Base-by-base conservation (phyloP, 2,329 filamentous ascomycete species). In the Fusarium pseudograminearum region DNA sequence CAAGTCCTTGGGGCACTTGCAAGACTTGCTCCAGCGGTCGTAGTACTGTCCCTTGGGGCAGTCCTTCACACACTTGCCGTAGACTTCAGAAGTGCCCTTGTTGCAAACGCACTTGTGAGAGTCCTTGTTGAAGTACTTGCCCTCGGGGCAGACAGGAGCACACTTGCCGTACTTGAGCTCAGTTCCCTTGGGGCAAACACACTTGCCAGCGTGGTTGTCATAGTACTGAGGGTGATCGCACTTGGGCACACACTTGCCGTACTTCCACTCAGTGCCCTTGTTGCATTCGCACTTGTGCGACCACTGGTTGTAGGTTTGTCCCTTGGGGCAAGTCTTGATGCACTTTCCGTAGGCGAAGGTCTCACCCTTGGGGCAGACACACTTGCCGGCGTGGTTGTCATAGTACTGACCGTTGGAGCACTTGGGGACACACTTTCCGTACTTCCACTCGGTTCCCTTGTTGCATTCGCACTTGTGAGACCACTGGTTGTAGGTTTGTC, bases 11-110 rank as follows among this genome's bases (percentile, higher is more conserved):
- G 68, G 64, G 31, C 68, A 71, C 64, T 71, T 69, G 65, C 63
- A 65, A 1, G 41, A 16, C 61, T 65, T 65, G 54, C 52, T 53
- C 58, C 67, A 70, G 67, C 67, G 67, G 42, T 62, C 54, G 36
- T 64, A 64, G 67, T 69, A 70, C 47, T 67, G 63, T 9, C 65
- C 65, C 63, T 67, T 67, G 52, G 63, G 65, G 28, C 65, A 67
- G 31, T 52, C 48, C 48, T 52, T 52, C 14, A 31, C 28, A 26
- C 65, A 67, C 46, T 67, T 67, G 24, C 57, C 63, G 38, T 67
- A 67, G 5, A 40, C 22, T 51, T 62, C 57, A 15, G 31, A 36
- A 6, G 46, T 59, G 7, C 67, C 67, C 41, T 67, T 51, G 38
- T 62, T 57, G 53, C 67, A 70, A 24, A 55, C 54, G 33, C 67